Evolutionary conservation across 2,329 filamentous ascomycete species (phyloP), one percentile per base, ranked within the genome.

Genomic region (Paraphaeosphaeria sporulosa): DNA sequence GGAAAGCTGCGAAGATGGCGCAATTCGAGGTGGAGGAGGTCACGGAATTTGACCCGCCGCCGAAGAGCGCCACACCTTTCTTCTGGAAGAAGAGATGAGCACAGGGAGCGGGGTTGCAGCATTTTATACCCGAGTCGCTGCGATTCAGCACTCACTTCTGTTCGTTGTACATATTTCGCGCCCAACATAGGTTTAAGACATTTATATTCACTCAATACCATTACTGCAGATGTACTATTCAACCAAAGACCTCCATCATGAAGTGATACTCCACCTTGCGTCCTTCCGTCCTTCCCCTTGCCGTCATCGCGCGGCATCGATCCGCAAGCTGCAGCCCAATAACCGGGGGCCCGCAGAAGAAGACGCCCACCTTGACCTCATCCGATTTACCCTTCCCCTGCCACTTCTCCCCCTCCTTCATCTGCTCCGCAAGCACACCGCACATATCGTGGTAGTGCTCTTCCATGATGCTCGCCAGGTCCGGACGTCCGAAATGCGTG

Each of bases 161-260:
- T 58, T 15, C 40, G 46, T n/a, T 60, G 30, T 34, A 55, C 36
- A 55, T 55, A 55, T 55, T 36, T 19, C 27, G 9, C 38, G 55
- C 58, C 17, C 12, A 13, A 7, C 27, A 19, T 4, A 4, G 38
- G 15, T 40, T n/a, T 6, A 40, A 15, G 13, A 40, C 17, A 17
- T 40, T n/a, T 15, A 15, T 3, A 17, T 15, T 40, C 12, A 40
- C 27, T 40, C 36, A 15, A 13, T 2, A 17, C 6, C 17, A 17
- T 15, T 38, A 2, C 17, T 38, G 36, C 17, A 13, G 9, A 38
- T 4, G 17, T 38, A 13, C 13, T 38, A 13, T 17, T 62, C 50
- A 84, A 3, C 80, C 83, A 75, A 87, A 87, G 0, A 87, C 84
- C 64, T 87, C 85, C 57, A 85, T 85, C 80, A 85, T 84, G 55